Conservation (phyloP, 768 basidiomycete genomes). For the Austroboletus festivus region DNA sequence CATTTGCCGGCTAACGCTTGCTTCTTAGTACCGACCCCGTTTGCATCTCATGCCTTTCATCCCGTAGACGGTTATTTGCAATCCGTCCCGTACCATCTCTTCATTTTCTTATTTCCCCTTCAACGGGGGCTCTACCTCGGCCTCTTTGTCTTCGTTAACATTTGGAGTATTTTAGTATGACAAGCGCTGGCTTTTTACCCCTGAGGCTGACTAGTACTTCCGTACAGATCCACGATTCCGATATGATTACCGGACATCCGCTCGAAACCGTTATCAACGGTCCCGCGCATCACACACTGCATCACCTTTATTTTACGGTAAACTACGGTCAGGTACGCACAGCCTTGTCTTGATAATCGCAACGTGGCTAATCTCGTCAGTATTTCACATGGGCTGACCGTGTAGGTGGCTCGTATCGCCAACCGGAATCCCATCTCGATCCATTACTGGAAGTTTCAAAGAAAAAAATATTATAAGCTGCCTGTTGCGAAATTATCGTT, state of each 20-base stretch:
- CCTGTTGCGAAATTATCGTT: background rate
- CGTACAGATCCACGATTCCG: constrained; percentile 91
- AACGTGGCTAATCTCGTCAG: constrained; percentile 39
- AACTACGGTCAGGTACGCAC: constrained; percentile 88
- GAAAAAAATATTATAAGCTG: constrained; percentile 23
- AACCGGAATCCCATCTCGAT: constrained; percentile 80
- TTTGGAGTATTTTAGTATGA: constrained; percentile 87
- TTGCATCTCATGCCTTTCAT: constrained; percentile 97
- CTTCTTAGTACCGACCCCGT: constrained; percentile 86
- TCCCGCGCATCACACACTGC: constrained; percentile 96
- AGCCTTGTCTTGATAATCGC: background rate
- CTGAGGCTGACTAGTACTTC: background rate
- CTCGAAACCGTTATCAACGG: constrained; percentile 93
- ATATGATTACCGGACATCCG: constrained; percentile 92
- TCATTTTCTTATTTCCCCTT: constrained; percentile 86
- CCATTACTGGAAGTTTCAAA: constrained; percentile 64
- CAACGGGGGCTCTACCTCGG: constrained; percentile 81
- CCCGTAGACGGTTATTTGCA: constrained; percentile 92
- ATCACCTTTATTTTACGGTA: constrained; percentile 94
- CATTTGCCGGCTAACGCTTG: constrained; percentile 7
- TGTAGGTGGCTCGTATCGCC: constrained; percentile 80
- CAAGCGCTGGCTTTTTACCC: constrained; percentile 4
- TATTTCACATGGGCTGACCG: constrained; percentile 97
- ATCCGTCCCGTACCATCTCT: constrained; percentile 92
- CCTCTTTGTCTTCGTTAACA: constrained; percentile 89